A percentile compares a stretch with the other conserved stretches of the same genome.
Conservation (phyloP, 345 rosid genomes). For the Microcos paniculata region DNA sequence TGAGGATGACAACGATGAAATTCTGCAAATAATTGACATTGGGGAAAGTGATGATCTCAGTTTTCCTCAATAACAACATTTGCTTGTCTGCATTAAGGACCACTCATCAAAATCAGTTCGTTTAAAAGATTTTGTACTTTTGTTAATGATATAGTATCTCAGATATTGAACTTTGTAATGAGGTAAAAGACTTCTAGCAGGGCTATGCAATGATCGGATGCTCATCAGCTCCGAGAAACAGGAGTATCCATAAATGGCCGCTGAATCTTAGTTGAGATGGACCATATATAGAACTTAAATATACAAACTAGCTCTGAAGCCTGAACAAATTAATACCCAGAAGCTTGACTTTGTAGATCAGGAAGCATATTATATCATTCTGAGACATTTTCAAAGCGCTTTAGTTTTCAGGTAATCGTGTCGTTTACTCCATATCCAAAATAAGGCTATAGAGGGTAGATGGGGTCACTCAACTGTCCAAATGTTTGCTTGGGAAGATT, state of each 20-base stretch:
- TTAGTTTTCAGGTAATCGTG: background rate
- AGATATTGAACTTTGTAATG: too few relatives aligned
- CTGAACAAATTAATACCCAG: too few relatives aligned
- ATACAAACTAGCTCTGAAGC: too few relatives aligned
- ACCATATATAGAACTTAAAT: too few relatives aligned
- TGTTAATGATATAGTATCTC: background rate
- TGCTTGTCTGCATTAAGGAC: background rate
- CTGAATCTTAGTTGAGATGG: too few relatives aligned
- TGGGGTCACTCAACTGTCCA: background rate
- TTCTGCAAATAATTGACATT: conserved; percentile 2
- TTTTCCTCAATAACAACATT: background rate
- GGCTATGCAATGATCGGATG: too few relatives aligned
- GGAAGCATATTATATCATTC: background rate
- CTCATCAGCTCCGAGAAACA: too few relatives aligned
- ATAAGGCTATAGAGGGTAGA: background rate
- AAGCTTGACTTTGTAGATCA: background rate
- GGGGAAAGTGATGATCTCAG: background rate
- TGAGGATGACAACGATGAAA: conserved; percentile 2
- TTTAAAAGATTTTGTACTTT: background rate
- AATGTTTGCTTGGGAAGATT: background rate
- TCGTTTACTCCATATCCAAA: background rate
- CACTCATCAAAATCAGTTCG: background rate
- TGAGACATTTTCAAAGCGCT: background rate
- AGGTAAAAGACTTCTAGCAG: too few relatives aligned
- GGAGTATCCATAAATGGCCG: too few relatives aligned